These are phyloP conservation scores for Carex kokanica DNA, from an alignment of 176 grass and related monocot genomes.

Conservation along the genomic window DNA sequence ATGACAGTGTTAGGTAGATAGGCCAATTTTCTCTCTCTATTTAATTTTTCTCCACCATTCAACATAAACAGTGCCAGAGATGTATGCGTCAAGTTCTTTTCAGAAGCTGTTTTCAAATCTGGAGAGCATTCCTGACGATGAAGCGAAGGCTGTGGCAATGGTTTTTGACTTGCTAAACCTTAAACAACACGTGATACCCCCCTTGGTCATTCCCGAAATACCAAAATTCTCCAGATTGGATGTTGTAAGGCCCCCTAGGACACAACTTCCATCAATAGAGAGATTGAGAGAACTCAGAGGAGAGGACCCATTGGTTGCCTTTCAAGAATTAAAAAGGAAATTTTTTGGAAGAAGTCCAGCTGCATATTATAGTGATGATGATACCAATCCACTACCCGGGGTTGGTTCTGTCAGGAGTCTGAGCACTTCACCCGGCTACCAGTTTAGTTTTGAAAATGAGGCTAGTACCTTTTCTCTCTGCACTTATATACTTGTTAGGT, in stretches of 20 bases:
- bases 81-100: background rate
- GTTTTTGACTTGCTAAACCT: slow-evolving; percentile 14
- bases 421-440: background rate
- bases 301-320: background rate
- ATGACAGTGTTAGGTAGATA: background rate
- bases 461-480: background rate
- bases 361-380: slow-evolving; percentile 2
- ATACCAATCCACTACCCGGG: background rate
- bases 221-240: slow-evolving; percentile 1
- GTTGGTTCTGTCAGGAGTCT: slow-evolving; percentile 7
- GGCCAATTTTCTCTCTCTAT: background rate
- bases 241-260: background rate
- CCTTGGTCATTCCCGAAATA: background rate
- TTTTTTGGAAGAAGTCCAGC: slow-evolving; percentile 7
- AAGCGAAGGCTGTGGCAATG: slow-evolving; percentile 1
- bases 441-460: slow-evolving; percentile 23
- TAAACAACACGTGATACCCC: background rate
- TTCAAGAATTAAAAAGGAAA: slow-evolving; percentile 14
- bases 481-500: background rate
- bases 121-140: slow-evolving; percentile 5
- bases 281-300: background rate
- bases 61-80: slow-evolving; percentile 10
- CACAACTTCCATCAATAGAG: slow-evolving; percentile 11
- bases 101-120: slow-evolving; percentile 7
- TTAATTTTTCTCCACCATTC: background rate